phyloP scores from a whole-genome alignment of 2,329 filamentous ascomycete genomes.

The Chrysoporthe deuterocubensis region DNA sequence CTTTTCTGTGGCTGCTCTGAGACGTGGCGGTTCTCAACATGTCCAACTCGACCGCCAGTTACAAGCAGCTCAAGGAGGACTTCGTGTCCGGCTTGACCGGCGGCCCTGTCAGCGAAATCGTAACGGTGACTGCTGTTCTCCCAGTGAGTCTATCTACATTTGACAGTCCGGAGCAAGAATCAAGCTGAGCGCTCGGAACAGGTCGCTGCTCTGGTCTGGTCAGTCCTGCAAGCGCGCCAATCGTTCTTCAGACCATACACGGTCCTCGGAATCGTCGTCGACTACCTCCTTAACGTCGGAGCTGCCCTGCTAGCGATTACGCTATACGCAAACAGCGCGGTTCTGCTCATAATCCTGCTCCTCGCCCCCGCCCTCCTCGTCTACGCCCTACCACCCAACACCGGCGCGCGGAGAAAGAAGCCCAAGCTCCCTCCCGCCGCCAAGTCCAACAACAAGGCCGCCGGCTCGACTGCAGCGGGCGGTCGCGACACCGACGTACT shows the following conservation, averaged over 20 bases:
- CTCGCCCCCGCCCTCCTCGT: slow-evolving; percentile 71
- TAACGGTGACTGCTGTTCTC: slow-evolving; percentile 81
- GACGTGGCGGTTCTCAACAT: slow-evolving; percentile 27
- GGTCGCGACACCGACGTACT: slow-evolving; percentile 52
- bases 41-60: slow-evolving; percentile 56
- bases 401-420: slow-evolving; percentile 52
- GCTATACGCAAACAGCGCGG: slow-evolving; percentile 75
- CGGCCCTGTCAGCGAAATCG: slow-evolving; percentile 83
- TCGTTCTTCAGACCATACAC: slow-evolving; percentile 82
- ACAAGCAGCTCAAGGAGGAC: slow-evolving; percentile 92
- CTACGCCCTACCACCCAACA: slow-evolving; percentile 53
- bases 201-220: slow-evolving; percentile 86
- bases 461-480: slow-evolving; percentile 36
- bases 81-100: slow-evolving; percentile 92
- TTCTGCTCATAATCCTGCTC: slow-evolving; percentile 76
- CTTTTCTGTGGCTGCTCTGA: slow-evolving; percentile 15
- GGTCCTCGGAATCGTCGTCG: slow-evolving; percentile 68
- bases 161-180: slow-evolving; percentile 1
- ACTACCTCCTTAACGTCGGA: slow-evolving; percentile 86
- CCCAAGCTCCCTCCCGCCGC: slow-evolving; percentile 51
- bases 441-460: slow-evolving; percentile 29
- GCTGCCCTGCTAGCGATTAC: slow-evolving; percentile 85
- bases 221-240: slow-evolving; percentile 80
- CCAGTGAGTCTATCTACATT: slow-evolving; percentile 63
- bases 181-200: slow-evolving; percentile 42